phyloP scores from a whole-genome alignment of 1,284 basidiomycete genomes.

The Boletus austroedulis region DNA sequence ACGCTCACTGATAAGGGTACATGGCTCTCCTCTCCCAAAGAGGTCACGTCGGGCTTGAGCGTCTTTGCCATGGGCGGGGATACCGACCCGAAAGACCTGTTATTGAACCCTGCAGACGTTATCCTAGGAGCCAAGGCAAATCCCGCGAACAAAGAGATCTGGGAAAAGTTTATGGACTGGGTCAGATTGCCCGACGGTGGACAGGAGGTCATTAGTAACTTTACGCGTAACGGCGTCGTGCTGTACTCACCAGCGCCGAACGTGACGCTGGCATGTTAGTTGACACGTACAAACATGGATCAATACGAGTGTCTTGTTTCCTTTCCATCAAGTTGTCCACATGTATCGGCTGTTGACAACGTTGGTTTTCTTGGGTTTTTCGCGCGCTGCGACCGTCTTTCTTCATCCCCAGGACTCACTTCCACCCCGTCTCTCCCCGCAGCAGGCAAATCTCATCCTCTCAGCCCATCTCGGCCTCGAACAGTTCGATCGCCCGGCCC shows the following conservation, averaged over 20 bases:
- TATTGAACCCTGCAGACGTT: slow-evolving; percentile 47
- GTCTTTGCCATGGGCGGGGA: slow-evolving; percentile 41
- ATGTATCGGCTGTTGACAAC: slow-evolving; percentile 34
- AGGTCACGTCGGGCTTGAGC: slow-evolving; percentile 32
- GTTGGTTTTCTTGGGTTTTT: slow-evolving; percentile 32
- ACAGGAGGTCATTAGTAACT: slow-evolving; percentile 38
- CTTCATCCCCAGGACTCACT: slow-evolving; percentile 42
- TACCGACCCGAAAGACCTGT: slow-evolving; percentile 35
- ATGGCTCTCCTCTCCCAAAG: slow-evolving; percentile 41
- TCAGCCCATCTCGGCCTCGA: slow-evolving; percentile 71
- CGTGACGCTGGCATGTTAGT: background rate
- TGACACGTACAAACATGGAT: slow-evolving; percentile 13
- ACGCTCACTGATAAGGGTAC: slow-evolving; percentile 49
- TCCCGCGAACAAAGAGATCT: slow-evolving; percentile 26
- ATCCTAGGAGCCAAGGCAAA: slow-evolving; percentile 33
- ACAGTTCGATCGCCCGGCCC: slow-evolving; percentile 45
- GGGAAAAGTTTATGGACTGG: slow-evolving; percentile 44
- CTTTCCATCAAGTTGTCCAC: background rate
- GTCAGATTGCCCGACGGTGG: slow-evolving; percentile 40
- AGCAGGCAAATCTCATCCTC: slow-evolving; percentile 56
- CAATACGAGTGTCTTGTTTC: slow-evolving; percentile 10
- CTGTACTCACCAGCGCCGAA: slow-evolving; percentile 23
- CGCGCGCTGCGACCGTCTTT: slow-evolving; percentile 52
- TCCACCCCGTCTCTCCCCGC: slow-evolving; percentile 43
- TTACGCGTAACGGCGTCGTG: slow-evolving; percentile 3